Evolutionary conservation across 805 yeast genomes (phyloP), one percentile per base, ranked within the genome.

Genomic region (Starmera dryadoides): DNA sequence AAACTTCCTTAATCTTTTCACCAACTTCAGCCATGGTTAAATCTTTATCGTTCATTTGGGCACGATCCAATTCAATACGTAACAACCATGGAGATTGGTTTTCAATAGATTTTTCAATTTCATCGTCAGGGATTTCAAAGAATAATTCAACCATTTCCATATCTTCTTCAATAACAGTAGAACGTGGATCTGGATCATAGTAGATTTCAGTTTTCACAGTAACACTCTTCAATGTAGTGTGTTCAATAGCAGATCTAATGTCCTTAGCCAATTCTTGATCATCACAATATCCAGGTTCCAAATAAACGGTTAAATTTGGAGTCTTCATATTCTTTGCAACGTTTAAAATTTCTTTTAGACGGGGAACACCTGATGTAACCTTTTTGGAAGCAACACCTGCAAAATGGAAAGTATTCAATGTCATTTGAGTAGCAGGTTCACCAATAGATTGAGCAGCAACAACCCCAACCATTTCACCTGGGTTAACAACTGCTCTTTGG

Each of bases 391-490:
- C 88, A 43, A 88, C 96, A 81, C 96, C 96, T 15, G 96, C 96
- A 71, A 86, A 88, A 71, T 88, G 96, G 89, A 88, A 89, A 52
- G 97, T 89, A 58, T 89, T 89, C 65, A 89, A 74, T 3, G 97
- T 89, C 97, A 89, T 89, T 64, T 89, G 97, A 25, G 97, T 89
- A 31, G 97, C 96, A 37, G 97, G 97, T 61, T 89, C 97, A 70
- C 97, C 97, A 66, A 89, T 89, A 29, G 96, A 87, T 69, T 89
- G 97, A 2, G 97, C 96, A 38, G 97, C 97, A 56, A 89, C 76
- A 38, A 89, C 95, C 71, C 97, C 97, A 42, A 89, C 97, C 96
- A 89, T 89, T 61, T 89, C 97, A 73, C 97, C 97, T 4, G 98
- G 96, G 46, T 89, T 91, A 34, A 88, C 96, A 59, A 86, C 71